Conservation (phyloP, 345 rosid species). For the Pelargonium nanum region DNA sequence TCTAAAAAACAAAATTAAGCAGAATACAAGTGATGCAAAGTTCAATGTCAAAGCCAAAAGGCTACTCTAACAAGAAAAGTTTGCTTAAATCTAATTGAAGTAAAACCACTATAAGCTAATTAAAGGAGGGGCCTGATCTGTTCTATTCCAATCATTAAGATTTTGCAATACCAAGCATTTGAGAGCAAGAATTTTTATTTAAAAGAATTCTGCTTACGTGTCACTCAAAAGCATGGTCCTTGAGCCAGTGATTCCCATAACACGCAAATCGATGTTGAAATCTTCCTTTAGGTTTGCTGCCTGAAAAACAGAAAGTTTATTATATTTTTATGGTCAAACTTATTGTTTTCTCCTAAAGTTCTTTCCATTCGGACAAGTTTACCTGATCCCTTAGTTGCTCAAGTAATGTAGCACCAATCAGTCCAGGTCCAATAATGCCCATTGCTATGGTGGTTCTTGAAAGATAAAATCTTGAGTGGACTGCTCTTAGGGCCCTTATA, state of each 20-base stretch:
- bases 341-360: no score
- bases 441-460: slow-evolving; percentile 85
- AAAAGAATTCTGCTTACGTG: slow-evolving; percentile 41
- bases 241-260: slow-evolving; percentile 85
- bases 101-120: no score
- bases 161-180: background rate
- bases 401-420: slow-evolving; percentile 86
- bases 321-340: no score
- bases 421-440: slow-evolving; percentile 95
- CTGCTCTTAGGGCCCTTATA: slow-evolving; percentile 87
- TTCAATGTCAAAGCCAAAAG: no score
- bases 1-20: no score
- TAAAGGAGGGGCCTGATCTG: background rate
- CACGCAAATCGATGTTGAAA: slow-evolving; percentile 91
- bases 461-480: slow-evolving; percentile 90
- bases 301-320: slow-evolving; percentile 31
- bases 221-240: slow-evolving; percentile 77
- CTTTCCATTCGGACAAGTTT: no score
- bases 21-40: no score
- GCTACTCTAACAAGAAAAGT: no score
- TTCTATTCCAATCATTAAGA: background rate
- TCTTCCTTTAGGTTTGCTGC: slow-evolving; percentile 89
- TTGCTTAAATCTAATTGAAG: no score
- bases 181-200: background rate
- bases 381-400: slow-evolving; percentile 98